These are phyloP conservation scores for Agrocybe chaxingu DNA, from an alignment of 768 basidiomycete species.

Conservation along the genomic window DNA sequence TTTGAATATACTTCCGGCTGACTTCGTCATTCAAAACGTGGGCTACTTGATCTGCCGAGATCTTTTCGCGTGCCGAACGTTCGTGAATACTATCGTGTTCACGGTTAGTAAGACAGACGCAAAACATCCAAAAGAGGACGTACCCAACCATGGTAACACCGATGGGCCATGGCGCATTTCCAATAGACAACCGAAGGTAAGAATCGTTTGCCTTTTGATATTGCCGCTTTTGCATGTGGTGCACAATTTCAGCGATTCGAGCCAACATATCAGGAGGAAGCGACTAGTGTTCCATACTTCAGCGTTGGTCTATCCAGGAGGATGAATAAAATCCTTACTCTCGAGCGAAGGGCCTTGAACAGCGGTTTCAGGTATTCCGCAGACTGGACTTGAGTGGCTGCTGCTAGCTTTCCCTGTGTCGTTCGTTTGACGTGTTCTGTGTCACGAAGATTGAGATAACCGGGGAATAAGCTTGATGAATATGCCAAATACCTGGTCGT, in stretches of 20 bases:
- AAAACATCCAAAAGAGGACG: conserved; percentile 21
- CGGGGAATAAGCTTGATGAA: conserved; percentile 1
- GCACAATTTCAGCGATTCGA: conserved; percentile 90
- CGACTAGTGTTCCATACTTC: conserved; percentile 37
- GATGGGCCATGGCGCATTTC: conserved; percentile 99
- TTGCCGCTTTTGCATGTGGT: conserved; percentile 93
- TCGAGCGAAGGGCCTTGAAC: conserved; percentile 84
- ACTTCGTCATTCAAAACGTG: conserved; percentile 99
- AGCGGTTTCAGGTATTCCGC: conserved; percentile 96
- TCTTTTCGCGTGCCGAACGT: conserved; percentile 96
- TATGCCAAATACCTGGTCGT: conserved; percentile 62
- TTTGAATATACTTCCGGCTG: conserved; percentile 97
- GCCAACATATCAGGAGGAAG: conserved; percentile 82
- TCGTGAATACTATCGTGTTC: conserved; percentile 77
- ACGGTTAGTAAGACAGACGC: conserved; percentile 1
- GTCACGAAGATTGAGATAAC: background rate
- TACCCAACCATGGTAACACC: conserved; percentile 99
- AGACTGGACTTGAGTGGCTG: conserved; percentile 93
- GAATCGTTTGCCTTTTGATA: conserved; percentile 97
- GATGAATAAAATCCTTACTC: conserved; percentile 50
- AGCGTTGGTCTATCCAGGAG: background rate
- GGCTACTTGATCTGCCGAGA: conserved; percentile 94
- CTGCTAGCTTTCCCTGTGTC: conserved; percentile 89
- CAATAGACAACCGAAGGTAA: conserved; percentile 94
- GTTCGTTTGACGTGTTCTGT: conserved; percentile 83